A percentile compares a stretch with the other conserved stretches of the same genome.
Evolutionary conservation across 1,284 basidiomycete species (phyloP).

Genomic region (Marasmius sp.): DNA sequence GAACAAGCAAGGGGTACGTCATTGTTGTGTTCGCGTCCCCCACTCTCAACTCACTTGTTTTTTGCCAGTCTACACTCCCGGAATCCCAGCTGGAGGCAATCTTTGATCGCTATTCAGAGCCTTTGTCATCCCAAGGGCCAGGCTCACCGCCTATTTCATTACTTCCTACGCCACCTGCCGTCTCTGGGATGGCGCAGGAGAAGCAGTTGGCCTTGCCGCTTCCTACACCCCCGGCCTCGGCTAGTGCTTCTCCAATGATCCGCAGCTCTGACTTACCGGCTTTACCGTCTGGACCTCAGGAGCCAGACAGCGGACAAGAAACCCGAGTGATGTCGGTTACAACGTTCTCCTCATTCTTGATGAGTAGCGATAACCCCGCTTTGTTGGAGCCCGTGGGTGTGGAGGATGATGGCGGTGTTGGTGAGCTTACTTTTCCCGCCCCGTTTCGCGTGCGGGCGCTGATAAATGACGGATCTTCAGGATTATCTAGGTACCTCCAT

Average conservation of each 20-base stretch:
- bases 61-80: constrained; percentile 45
- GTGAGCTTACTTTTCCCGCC: not conserved
- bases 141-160: not conserved
- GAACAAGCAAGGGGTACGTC: constrained; percentile 60
- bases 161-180: not conserved
- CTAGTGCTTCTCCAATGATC: not conserved
- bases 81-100: constrained; percentile 3
- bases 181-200: not conserved
- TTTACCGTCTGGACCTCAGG: not conserved
- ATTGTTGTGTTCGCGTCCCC: not conserved
- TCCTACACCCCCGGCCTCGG: not conserved
- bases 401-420: constrained; percentile 25
- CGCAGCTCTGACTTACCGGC: not conserved
- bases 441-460: not conserved
- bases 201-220: not conserved
- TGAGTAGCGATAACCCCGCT: constrained; percentile 10
- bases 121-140: not conserved
- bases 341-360: constrained; percentile 9
- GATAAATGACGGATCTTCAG: not conserved
- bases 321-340: constrained; percentile 7
- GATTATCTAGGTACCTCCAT: not conserved
- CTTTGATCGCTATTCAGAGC: constrained; percentile 10
- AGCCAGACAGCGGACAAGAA: not conserved
- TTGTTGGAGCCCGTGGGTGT: constrained; percentile 48
- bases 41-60: constrained; percentile 9